Conservation (phyloP, 192 early-diverging fungal species). For the Gaertneriomyces semiglobifer region DNA sequence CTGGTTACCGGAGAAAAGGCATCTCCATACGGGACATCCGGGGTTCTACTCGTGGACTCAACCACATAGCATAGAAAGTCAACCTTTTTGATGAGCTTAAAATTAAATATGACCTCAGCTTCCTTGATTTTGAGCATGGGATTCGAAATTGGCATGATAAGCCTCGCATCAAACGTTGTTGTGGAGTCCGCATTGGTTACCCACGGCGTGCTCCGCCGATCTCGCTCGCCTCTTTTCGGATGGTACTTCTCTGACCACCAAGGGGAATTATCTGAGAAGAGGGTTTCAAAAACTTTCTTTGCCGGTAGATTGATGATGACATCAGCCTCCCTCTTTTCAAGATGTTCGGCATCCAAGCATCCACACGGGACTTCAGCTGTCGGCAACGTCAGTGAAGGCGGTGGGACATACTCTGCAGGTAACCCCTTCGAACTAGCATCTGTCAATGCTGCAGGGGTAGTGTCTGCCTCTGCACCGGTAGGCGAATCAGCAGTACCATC, state of each 20-base stretch:
- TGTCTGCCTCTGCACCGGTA: not conserved
- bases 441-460: not conserved
- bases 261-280: constrained; percentile 53
- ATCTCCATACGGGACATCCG: constrained; percentile 67
- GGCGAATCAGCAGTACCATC: not conserved
- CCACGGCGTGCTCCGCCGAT: constrained; percentile 6
- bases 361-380: constrained; percentile 50
- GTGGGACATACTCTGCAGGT: constrained; percentile 41
- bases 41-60: constrained; percentile 43
- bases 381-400: constrained; percentile 46
- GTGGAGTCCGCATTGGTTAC: too few relatives aligned
- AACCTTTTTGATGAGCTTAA: constrained; percentile 50
- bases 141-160: too few relatives aligned
- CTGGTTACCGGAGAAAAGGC: constrained; percentile 58
- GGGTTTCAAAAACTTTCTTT: constrained; percentile 53
- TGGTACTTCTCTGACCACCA: constrained; percentile 48
- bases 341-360: constrained; percentile 59
- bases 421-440: not conserved
- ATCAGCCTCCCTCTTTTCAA: constrained; percentile 60
- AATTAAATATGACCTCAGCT: constrained; percentile 57
- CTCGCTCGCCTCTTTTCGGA: constrained; percentile 42
- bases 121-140: constrained; percentile 65
- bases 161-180: too few relatives aligned
- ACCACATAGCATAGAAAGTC: constrained; percentile 62
- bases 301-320: constrained; percentile 53